Base-by-base conservation (phyloP, 1,139 yeast species). In the Arxiozyma bovina region DNA sequence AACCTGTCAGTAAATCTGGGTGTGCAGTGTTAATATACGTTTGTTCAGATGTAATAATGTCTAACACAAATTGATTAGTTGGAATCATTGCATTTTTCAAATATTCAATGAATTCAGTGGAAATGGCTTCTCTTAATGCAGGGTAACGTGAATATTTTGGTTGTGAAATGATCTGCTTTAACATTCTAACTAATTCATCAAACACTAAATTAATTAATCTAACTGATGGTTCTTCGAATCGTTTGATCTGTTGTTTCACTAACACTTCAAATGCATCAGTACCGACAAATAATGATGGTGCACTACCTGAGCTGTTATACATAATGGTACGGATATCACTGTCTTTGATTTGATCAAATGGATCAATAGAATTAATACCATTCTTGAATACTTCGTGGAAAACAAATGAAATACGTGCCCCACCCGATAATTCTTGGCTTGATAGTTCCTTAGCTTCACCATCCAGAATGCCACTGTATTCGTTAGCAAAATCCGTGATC, bases 241-340 rank as follows among this genome's bases (percentile, higher is more conserved):
- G 82, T 64, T 78, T 83, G 61, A 93, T 91, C 73, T 93, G 99
- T 72, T 93, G 96, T 71, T 88, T 90, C 49, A 93, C 98, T 64
- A 93, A 81, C 22, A 91, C 96, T 72, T 93, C 99, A 69, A 93
- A 93, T 0, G 98, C 98, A 66, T 89, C 93, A 8, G 99, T 93
- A 50, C 98, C 99, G 56, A 93, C 99, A 73, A 93, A 93, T 64
- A 93, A 77, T 5, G 96, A 87, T n/a, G 99, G 99, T 0, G 97
- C 89, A 20, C 97, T 86, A 67, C 99, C 99, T 17, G 96, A 87
- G 48, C 97, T 88, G 71, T 93, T 93, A 75, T 91, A 89, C 91
- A 86, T 85, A 52, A 93, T 91, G n/a, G 99, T 93, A 73, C 99
- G 83, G 63, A 94, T 94, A 70, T 93, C 99, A 41, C 88, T 87